Evolutionary conservation across 2,329 filamentous ascomycete species (phyloP).

Genomic region (Colletotrichum sp.): DNA sequence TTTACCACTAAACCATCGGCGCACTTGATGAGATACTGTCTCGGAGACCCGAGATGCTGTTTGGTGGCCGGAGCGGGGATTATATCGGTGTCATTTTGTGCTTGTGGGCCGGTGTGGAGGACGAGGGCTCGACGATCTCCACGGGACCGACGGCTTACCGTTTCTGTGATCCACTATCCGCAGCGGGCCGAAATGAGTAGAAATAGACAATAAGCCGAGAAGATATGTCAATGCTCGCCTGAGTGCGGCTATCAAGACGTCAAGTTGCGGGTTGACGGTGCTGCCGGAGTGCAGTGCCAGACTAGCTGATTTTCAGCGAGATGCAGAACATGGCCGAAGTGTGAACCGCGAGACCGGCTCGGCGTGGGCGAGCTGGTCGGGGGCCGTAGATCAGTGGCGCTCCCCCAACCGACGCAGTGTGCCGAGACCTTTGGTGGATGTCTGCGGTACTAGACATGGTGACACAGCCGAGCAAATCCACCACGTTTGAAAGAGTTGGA

Average conservation of each 20-base stretch:
- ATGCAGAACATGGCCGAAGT: not conserved
- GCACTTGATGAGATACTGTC: not conserved
- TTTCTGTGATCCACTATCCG: not conserved
- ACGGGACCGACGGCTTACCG: not conserved
- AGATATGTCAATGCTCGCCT: not conserved
- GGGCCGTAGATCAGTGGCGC: not conserved
- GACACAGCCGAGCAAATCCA: not conserved
- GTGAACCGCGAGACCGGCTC: not conserved
- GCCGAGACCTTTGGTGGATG: not conserved
- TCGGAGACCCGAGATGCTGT: not conserved
- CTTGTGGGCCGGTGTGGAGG: not conserved
- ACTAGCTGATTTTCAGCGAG: not conserved
- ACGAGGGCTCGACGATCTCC: not conserved
- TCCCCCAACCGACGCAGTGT: not conserved
- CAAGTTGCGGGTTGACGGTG: not conserved
- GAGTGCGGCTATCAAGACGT: not conserved
- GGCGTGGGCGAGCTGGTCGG: not conserved
- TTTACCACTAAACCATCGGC: constrained; percentile 9
- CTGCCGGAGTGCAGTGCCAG: not conserved
- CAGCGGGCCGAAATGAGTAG: not conserved
- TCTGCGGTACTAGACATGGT: not conserved
- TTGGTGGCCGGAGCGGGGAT: not conserved
- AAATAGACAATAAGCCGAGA: not conserved
- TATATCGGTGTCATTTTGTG: not conserved
- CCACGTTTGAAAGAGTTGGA: not conserved